Conservation (phyloP, 805 yeast genomes). For the Deakozyma indianensis region DNA sequence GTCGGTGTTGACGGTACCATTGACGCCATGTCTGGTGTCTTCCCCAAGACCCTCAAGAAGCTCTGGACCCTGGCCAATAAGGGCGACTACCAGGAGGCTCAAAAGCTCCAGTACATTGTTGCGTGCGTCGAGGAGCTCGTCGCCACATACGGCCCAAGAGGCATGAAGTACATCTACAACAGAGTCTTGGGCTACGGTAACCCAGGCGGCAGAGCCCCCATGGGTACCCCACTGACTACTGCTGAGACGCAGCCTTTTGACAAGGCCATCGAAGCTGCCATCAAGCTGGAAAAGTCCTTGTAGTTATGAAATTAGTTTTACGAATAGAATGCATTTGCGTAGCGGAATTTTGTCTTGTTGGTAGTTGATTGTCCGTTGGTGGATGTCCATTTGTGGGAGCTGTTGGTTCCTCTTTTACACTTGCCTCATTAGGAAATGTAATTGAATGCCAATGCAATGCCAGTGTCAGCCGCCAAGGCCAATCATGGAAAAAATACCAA, state of each 20-base stretch:
- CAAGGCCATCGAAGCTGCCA: slow-evolving; percentile 7
- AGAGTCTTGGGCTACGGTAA: slow-evolving; percentile 29
- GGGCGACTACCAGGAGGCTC: slow-evolving; percentile 30
- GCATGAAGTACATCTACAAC: slow-evolving; percentile 31
- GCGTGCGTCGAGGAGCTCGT: slow-evolving; percentile 34
- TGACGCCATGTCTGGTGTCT: slow-evolving; percentile 39
- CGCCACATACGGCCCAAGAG: slow-evolving; percentile 30
- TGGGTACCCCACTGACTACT: slow-evolving; percentile 15
- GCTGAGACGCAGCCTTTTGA: slow-evolving; percentile 6
- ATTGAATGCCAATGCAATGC: too few relatives aligned
- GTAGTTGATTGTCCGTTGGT: too few relatives aligned
- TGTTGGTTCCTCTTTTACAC: too few relatives aligned
- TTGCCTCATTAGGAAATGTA: too few relatives aligned
- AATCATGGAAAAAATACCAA: too few relatives aligned
- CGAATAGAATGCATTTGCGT: too few relatives aligned
- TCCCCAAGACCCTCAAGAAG: slow-evolving; percentile 33
- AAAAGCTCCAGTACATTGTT: slow-evolving; percentile 27
- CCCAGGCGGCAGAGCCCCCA: slow-evolving; percentile 32
- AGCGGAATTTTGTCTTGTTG: too few relatives aligned
- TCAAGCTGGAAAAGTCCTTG: slow-evolving; percentile 11
- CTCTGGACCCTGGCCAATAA: slow-evolving; percentile 25
- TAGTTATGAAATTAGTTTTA: too few relatives aligned
- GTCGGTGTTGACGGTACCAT: slow-evolving; percentile 38
- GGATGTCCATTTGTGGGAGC: too few relatives aligned
- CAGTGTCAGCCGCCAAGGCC: too few relatives aligned